Percentiles rank a stretch among this genome's conserved stretches.
phyloP scores from a whole-genome alignment of 2,329 filamentous ascomycete genomes.

The Ascomycota sp. region DNA sequence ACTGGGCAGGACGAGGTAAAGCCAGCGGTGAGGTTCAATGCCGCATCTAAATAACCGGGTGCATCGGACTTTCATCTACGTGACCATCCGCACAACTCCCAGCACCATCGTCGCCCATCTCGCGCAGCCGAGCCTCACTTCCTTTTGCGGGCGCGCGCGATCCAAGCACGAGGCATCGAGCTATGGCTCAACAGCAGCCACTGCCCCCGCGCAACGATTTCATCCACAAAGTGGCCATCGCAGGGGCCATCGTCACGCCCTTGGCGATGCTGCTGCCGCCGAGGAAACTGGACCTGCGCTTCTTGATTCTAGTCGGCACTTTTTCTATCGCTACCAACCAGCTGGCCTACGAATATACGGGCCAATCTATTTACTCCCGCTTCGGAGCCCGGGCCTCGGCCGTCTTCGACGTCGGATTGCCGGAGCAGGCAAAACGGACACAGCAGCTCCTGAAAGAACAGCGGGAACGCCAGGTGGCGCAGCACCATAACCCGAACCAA shows the following conservation, averaged over 20 bases:
- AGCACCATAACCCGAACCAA: conserved; percentile 7
- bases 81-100: no score
- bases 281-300: conserved; percentile 28
- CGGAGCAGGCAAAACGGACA: conserved; percentile 30
- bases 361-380: conserved; percentile 28
- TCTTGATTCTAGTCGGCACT: conserved; percentile 25
- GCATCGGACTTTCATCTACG: no score
- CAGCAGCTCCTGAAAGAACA: conserved; percentile 27
- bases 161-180: no score
- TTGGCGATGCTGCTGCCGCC: conserved; percentile 30
- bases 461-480: conserved; percentile 15
- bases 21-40: no score
- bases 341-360: conserved; percentile 35
- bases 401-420: conserved; percentile 31
- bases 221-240: conserved; percentile 27
- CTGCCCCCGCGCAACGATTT: conserved; percentile 15
- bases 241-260: conserved; percentile 24
- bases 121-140: no score
- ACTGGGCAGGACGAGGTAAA: no score
- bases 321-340: conserved; percentile 33
- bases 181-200: conserved; percentile 4
- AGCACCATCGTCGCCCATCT: no score
- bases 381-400: conserved; percentile 21
- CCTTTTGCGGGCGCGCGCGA: no score
- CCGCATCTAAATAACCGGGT: no score